These are phyloP conservation scores for Acacia confusa DNA, from an alignment of 306 rosid genomes.

Conservation along the genomic window DNA sequence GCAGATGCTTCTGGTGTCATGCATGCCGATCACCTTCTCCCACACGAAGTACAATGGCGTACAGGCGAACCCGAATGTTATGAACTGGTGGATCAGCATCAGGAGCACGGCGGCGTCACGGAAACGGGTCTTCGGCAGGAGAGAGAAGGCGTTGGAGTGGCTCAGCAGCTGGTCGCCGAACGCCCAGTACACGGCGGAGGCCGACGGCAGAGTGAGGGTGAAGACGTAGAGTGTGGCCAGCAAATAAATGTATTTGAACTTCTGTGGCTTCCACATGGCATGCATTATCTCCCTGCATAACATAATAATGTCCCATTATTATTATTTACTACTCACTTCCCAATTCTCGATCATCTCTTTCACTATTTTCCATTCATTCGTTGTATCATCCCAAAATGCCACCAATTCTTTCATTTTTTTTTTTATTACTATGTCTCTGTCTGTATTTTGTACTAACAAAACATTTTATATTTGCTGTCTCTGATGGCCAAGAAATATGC, in stretches of 20 bases:
- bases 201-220: slow-evolving; percentile 68
- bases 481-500: neutral
- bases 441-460: neutral
- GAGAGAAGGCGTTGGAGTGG: slow-evolving; percentile 69
- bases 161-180: slow-evolving; percentile 65
- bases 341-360: neutral
- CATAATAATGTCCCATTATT: neutral
- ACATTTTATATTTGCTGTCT: neutral
- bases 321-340: neutral
- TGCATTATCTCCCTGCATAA: slow-evolving; percentile 71
- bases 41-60: slow-evolving; percentile 71
- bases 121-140: slow-evolving; percentile 52
- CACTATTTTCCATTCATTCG: neutral
- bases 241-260: slow-evolving; percentile 63
- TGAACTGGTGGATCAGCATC: slow-evolving; percentile 80
- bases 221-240: slow-evolving; percentile 65
- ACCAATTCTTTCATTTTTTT: neutral
- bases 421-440: neutral
- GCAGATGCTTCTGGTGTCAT: slow-evolving; percentile 62
- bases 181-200: slow-evolving; percentile 67
- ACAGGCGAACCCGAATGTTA: slow-evolving; percentile 73
- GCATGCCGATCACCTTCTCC: slow-evolving; percentile 82
- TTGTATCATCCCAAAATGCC: neutral
- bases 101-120: slow-evolving; percentile 72
- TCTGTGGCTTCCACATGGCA: slow-evolving; percentile 84